phyloP scores from a whole-genome alignment of 73 alveolate genomes.

The Blepharisma stoltei region DNA sequence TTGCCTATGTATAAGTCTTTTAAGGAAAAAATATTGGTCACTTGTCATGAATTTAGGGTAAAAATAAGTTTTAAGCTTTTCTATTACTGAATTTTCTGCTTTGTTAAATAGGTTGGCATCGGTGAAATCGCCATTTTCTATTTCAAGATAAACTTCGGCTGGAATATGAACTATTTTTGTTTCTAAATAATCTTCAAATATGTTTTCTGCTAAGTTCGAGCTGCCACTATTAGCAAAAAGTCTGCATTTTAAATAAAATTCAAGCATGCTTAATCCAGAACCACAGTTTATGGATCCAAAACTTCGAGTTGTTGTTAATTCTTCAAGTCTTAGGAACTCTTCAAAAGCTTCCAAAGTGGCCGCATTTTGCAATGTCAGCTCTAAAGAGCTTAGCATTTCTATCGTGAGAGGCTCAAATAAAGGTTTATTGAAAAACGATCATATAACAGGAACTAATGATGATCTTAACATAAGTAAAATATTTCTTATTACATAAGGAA shows the following conservation, averaged over 20 bases:
- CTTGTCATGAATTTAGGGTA: not conserved
- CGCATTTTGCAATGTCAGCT: not conserved
- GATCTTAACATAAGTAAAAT: not conserved
- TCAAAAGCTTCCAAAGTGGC: not conserved
- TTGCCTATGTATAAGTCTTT: not conserved
- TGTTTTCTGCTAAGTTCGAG: no score
- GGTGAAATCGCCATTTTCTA: no score
- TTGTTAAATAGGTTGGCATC: not conserved
- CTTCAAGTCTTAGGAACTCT: not conserved
- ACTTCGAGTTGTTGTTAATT: no score
- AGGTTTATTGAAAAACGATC: not conserved
- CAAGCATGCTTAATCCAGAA: not conserved
- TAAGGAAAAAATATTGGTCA: not conserved
- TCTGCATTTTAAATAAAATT: not conserved
- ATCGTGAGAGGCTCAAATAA: slow-evolving; percentile 17
- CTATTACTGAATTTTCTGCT: slow-evolving; percentile 9
- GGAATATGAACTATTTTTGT: no score
- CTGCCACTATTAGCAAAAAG: no score
- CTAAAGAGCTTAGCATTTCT: slow-evolving; percentile 3
- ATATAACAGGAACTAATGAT: not conserved
- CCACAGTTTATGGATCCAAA: not conserved
- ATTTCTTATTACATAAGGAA: not conserved
- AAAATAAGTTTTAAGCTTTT: not conserved
- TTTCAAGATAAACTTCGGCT: no score
- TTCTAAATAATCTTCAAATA: no score